Evolutionary conservation across 2,329 filamentous ascomycete genomes (phyloP).

Genomic region (Colletotrichum sp.): DNA sequence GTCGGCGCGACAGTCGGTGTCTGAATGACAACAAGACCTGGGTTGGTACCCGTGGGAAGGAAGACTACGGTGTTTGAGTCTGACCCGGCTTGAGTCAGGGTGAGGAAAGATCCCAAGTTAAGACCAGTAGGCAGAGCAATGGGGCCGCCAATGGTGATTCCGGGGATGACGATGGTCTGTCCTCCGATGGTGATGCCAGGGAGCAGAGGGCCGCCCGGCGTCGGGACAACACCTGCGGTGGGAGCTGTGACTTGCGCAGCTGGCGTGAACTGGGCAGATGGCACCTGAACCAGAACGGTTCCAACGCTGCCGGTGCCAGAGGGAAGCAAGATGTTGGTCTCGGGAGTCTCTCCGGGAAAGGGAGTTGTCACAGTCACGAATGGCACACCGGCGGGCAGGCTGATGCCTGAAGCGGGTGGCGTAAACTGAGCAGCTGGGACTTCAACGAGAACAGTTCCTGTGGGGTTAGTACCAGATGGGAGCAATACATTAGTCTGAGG

Average conservation of each 20-base stretch:
- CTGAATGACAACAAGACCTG: slow-evolving; percentile 12
- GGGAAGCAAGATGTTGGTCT: not conserved
- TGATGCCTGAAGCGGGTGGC: not conserved
- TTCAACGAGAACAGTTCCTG: not conserved
- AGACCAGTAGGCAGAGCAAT: not conserved
- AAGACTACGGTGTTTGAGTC: not conserved
- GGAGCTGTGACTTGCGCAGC: not conserved
- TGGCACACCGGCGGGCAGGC: not conserved
- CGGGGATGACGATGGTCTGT: not conserved
- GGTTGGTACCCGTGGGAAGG: slow-evolving; percentile 4
- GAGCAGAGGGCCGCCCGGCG: not conserved
- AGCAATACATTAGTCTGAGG: not conserved
- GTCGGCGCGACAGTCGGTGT: slow-evolving; percentile 2
- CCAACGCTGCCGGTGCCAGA: not conserved
- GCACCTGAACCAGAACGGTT: slow-evolving; percentile 7
- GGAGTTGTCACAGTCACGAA: not conserved
- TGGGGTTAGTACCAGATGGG: slow-evolving; percentile 3
- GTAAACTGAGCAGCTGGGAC: not conserved
- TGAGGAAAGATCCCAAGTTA: not conserved
- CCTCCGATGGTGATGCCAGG: not conserved
- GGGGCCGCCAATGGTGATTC: not conserved
- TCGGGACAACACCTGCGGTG: not conserved
- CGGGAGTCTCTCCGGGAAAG: not conserved
- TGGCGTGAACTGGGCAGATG: not conserved
- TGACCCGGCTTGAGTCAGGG: not conserved